These are phyloP conservation scores for Lentinula sp. DNA, from an alignment of 768 basidiomycete species.

Conservation along the genomic window DNA sequence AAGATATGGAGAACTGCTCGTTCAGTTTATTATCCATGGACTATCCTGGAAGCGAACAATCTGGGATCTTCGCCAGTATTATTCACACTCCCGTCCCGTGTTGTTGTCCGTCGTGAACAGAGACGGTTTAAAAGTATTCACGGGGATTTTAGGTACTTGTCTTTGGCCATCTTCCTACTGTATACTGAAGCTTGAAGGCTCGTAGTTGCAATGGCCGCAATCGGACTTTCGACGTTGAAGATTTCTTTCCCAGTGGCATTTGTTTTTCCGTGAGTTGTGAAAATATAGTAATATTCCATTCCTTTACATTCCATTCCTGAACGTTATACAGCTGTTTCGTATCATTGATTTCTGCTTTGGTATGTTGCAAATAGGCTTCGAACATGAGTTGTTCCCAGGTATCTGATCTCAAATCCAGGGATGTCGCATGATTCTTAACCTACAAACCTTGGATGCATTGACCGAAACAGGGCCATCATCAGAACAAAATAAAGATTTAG, in stretches of 20 bases:
- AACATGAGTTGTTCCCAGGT: background rate
- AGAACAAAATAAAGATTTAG: background rate
- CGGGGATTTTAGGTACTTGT: background rate
- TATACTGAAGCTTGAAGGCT: background rate
- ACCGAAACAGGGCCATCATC: background rate
- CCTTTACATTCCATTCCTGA: background rate
- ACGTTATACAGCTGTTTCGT: background rate
- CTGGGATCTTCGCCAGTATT: constrained; percentile 1
- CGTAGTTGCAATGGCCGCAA: background rate
- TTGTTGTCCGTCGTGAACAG: background rate
- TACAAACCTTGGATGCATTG: background rate
- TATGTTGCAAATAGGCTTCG: background rate
- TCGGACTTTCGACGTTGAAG: background rate
- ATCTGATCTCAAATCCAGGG: background rate
- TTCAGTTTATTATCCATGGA: background rate
- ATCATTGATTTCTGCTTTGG: background rate
- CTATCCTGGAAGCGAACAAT: background rate
- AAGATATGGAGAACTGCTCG: background rate
- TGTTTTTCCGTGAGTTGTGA: background rate
- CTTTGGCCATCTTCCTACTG: background rate
- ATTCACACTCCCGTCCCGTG: background rate
- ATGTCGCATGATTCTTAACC: background rate
- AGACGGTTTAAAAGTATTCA: background rate
- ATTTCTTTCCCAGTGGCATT: background rate
- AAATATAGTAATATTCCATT: background rate